Conservation (phyloP, 495 filamentous ascomycete genomes). For the Penicillium salamii region DNA sequence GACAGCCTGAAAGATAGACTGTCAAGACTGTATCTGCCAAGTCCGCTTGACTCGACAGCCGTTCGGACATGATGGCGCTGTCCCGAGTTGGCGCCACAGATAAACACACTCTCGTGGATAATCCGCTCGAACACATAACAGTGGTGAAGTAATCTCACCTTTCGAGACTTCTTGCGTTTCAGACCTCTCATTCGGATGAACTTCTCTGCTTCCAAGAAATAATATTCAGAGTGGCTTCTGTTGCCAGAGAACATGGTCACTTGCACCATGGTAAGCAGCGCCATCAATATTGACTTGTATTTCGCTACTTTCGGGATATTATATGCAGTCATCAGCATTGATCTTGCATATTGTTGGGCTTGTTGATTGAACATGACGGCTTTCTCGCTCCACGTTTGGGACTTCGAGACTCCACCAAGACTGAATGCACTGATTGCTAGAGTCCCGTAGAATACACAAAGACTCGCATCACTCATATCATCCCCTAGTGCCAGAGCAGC, state of each 20-base stretch:
- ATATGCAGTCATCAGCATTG: constrained; percentile 16
- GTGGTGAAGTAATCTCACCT: constrained; percentile 28
- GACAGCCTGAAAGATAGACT: constrained; percentile 23
- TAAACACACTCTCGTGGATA: constrained; percentile 29
- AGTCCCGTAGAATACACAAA: constrained; percentile 20
- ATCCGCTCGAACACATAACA: constrained; percentile 29
- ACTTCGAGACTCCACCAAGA: constrained; percentile 16
- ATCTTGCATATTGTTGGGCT: constrained; percentile 16
- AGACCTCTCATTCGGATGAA: constrained; percentile 22
- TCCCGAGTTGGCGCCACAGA: constrained; percentile 16
- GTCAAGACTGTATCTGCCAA: constrained; percentile 17
- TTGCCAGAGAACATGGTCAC: constrained; percentile 17
- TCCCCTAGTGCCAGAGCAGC: constrained; percentile 24
- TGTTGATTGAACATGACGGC: constrained; percentile 16
- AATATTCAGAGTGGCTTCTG: constrained; percentile 14
- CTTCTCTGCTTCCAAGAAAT: constrained; percentile 26
- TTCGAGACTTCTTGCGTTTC: constrained; percentile 23
- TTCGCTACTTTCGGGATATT: constrained; percentile 19
- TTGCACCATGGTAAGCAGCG: constrained; percentile 24
- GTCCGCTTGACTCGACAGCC: constrained; percentile 17
- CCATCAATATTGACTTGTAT: constrained; percentile 31
- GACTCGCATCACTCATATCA: constrained; percentile 14
- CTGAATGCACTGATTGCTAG: constrained; percentile 25
- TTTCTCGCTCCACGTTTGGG: constrained; percentile 14
- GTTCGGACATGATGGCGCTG: constrained; percentile 11